Conservation (phyloP, 2,329 filamentous ascomycete species). For the Monilinia polystroma region DNA sequence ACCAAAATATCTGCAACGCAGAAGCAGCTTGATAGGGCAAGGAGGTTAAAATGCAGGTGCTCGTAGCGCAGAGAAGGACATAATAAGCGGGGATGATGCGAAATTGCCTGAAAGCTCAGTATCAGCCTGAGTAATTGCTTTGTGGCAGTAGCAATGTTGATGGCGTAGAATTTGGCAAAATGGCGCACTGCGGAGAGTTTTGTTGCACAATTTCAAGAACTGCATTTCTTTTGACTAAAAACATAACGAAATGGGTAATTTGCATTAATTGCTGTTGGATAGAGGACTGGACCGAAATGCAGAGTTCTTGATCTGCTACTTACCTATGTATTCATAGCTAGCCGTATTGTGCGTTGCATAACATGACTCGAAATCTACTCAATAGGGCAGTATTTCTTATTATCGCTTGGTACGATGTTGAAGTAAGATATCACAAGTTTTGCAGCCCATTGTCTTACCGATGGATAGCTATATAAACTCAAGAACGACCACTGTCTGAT, state of each 20-base stretch:
- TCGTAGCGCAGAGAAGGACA: not conserved
- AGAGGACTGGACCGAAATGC: not conserved
- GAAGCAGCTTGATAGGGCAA: not conserved
- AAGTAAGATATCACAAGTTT: not conserved
- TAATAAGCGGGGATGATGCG: not conserved
- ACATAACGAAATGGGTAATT: not conserved
- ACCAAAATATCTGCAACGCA: no score
- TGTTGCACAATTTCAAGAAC: not conserved
- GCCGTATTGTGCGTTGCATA: not conserved
- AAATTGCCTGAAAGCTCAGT: no score
- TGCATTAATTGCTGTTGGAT: not conserved
- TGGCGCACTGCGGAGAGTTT: no score
- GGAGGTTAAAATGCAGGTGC: not conserved
- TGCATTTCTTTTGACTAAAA: not conserved
- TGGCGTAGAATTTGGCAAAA: not conserved
- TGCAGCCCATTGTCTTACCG: not conserved
- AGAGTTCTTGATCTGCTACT: not conserved
- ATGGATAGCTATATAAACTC: slow-evolving; percentile 13
- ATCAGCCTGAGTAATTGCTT: not conserved
- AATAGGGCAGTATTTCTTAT: not conserved
- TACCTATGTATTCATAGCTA: not conserved
- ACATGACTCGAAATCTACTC: not conserved
- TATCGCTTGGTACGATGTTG: not conserved
- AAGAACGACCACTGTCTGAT: not conserved
- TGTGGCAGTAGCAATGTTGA: not conserved